Evolutionary conservation across 2,329 filamentous ascomycete species (phyloP), one percentile per base, ranked within the genome.

Genomic region (Calonectria multiphialidica): DNA sequence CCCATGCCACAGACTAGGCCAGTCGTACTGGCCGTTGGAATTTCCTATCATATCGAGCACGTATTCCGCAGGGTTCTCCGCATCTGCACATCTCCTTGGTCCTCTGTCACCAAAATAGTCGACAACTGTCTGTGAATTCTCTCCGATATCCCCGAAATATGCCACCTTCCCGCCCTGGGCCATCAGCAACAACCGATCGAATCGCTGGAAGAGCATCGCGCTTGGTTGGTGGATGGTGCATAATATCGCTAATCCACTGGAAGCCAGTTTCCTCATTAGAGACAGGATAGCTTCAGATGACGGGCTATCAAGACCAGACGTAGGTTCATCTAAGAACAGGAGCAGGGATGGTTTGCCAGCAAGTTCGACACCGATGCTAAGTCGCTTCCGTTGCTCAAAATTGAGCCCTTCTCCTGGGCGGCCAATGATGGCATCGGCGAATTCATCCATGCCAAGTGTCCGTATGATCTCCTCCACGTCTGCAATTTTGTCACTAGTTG

Each of bases 231-330:
- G n/a, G n/a, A n/a, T n/a, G n/a, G 75, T 89, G 88, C 44, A 89
- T 88, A 5, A 87, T 89, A 66, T 86, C 87, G 0, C 89, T 78
- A 15, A 89, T 83, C 15, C 87, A 86, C 75, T 89, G 87, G 5
- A 87, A 86, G 5, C 82, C 83, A 93, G 85, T 75, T 94, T 94
- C 65, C 90, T 89, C 10, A 95, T 84, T 81, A 94, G 92, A 30
- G 91, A 90, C 18, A 93, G 89, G 70, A 94, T 94, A 78, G 93
- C 93, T 86, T 92, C 94, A 7, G 92, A 92, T 40, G 89, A 91
- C 85, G 91, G 87, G 1, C 83, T 85, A 78, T 92, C 90, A 16
- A 92, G 86, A 71, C 90, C 90, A 16, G 86, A 76, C 75, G 89
- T 85, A 61, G 88, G 89, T 74, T 90, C 88, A 42, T 90, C 89